These are phyloP conservation scores for Chloromonas sp. DNA, from an alignment of 163 green algal genomes.

Conservation along the genomic window DNA sequence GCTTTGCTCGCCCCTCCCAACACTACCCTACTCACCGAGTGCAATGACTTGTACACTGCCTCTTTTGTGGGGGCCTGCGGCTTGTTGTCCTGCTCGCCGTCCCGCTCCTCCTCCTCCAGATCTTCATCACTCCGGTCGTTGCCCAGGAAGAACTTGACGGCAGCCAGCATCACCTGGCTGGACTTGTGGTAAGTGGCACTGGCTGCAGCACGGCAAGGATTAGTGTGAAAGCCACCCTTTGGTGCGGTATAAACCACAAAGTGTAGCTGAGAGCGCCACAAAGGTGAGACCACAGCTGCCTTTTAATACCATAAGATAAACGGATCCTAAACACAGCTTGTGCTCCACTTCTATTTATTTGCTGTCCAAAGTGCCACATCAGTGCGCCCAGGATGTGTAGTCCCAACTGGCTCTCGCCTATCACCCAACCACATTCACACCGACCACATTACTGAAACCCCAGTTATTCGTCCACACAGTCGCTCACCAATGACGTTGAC, in stretches of 20 bases:
- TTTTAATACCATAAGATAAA: neutral
- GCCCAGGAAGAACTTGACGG: constrained; percentile 95
- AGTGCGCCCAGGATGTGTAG: no score
- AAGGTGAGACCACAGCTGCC: neutral
- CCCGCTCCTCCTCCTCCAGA: constrained; percentile 28
- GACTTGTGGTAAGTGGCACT: constrained; percentile 69
- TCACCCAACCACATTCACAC: no score
- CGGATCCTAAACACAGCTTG: no score
- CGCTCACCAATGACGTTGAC: constrained; percentile 87
- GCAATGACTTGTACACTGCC: constrained; percentile 85
- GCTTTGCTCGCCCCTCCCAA: neutral
- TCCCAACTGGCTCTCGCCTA: no score
- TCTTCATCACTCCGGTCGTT: constrained; percentile 61
- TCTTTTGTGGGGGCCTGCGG: constrained; percentile 51
- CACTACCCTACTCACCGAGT: constrained; percentile 50
- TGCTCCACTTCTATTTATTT: no score
- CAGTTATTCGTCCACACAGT: no score
- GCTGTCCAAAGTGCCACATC: no score
- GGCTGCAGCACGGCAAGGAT: constrained; percentile 27
- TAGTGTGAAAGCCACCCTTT: neutral
- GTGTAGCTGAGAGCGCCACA: neutral
- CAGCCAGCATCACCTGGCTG: constrained; percentile 68
- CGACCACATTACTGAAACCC: no score
- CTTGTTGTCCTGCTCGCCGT: constrained; percentile 27
- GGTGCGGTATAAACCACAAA: neutral